phyloP scores from a whole-genome alignment of 352 stramenopile genomes.

The Phytophthora rubi region DNA sequence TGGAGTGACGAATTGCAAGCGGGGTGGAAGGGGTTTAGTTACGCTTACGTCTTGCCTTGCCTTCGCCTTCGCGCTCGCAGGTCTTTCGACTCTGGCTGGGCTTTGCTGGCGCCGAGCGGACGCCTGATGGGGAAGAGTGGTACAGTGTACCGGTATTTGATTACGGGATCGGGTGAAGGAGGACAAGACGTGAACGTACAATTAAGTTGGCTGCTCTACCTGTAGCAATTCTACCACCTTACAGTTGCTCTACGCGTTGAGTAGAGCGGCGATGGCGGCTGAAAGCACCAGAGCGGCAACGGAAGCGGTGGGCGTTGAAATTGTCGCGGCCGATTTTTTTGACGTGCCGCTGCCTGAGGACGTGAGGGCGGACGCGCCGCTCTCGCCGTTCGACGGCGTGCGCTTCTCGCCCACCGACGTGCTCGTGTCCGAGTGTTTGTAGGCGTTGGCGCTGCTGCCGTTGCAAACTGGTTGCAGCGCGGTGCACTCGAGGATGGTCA shows the following conservation, averaged over 20 bases:
- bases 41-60: too few relatives aligned
- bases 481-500: conserved; percentile 56
- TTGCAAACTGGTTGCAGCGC: conserved; percentile 62
- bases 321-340: conserved; percentile 12
- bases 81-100: background rate
- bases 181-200: background rate
- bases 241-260: background rate
- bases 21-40: too few relatives aligned
- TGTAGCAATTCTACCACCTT: too few relatives aligned
- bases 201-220: background rate
- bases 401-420: conserved; percentile 42
- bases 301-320: background rate
- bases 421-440: conserved; percentile 38
- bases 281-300: background rate
- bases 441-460: conserved; percentile 59
- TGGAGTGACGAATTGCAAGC: background rate
- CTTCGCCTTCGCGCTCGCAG: background rate
- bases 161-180: background rate
- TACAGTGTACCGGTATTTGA: background rate
- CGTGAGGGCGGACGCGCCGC: background rate
- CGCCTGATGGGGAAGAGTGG: background rate
- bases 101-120: background rate
- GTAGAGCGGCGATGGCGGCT: background rate
- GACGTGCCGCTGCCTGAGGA: conserved; percentile 19
- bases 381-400: conserved; percentile 30